Evolutionary conservation across 23 red algal genomes (phyloP), one percentile per base, ranked within the genome.

Genomic region (Rhodosorus marinus): DNA sequence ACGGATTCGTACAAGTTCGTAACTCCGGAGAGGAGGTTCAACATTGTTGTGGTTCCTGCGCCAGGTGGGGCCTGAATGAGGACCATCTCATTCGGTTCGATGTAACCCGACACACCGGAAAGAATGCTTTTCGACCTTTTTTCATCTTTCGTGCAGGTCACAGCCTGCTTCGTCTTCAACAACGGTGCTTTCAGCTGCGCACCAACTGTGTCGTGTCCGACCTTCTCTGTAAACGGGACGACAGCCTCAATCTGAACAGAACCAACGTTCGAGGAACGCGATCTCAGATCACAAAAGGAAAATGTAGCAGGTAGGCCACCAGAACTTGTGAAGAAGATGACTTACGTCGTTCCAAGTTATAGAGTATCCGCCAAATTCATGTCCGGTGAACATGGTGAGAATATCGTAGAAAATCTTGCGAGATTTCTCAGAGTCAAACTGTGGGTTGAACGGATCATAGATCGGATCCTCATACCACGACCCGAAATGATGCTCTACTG

Each of bases 51-150:
- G 15, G 54, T 69, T 5, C 86, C 76, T 42, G 54, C 76, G 8
- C 86, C 86, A 8, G 86, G 80, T 9, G 86, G 70, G 22, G 70
- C 86, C 1, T 83, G 42, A 0, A 93, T 74, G 8, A 93, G 59
- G 35, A 81, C 66, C 76, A 81, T 83, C 51, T 83, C 70, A 5
- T 78, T 67, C 35, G 75, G 70, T 15, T 36, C 33, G 28, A 83
- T 50, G 51, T 62, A 72, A 8, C 74, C 82, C 29, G 82, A 81
- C 1, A 60, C 72, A 51, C 49, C 59, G 17, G 51, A 49, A 11
- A 74, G 35, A 6, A 74, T 60, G 28, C 35, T 20, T 28, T 60
- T 21, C 11, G 23, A 27, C 2, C 64, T 35, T 26, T 26, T 19
- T 41, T 70, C 36, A 5, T 57, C 49, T 8, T 36, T 36, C 5